Evolutionary conservation across 805 yeast species (phyloP).

Genomic region (Yamadazyma scolyti): DNA sequence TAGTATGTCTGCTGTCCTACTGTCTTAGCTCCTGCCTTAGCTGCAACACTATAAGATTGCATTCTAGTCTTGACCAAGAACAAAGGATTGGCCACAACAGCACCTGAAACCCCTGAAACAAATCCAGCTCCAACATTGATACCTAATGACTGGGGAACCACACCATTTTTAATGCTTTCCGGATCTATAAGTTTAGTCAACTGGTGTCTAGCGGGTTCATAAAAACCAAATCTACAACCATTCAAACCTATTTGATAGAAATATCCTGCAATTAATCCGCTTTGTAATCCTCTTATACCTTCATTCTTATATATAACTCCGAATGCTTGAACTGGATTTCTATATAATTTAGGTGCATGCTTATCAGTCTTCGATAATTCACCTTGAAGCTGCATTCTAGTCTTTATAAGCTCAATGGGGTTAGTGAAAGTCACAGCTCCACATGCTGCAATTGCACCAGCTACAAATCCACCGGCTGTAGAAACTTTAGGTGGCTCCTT

Average conservation of each 20-base stretch:
- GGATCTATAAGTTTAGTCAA: slow-evolving; percentile 57
- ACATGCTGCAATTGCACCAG: slow-evolving; percentile 95
- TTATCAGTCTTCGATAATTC: slow-evolving; percentile 60
- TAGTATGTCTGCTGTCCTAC: slow-evolving; percentile 95
- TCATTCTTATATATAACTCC: slow-evolving; percentile 69
- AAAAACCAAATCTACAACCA: slow-evolving; percentile 91
- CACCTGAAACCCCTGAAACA: slow-evolving; percentile 84
- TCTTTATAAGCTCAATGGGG: slow-evolving; percentile 92
- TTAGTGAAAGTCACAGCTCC: slow-evolving; percentile 97
- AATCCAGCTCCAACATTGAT: slow-evolving; percentile 82
- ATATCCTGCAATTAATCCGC: slow-evolving; percentile 87
- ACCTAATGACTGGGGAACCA: slow-evolving; percentile 33
- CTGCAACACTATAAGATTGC: slow-evolving; percentile 77
- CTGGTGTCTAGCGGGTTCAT: slow-evolving; percentile 76
- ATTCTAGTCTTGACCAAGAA: slow-evolving; percentile 91
- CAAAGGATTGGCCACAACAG: slow-evolving; percentile 85
- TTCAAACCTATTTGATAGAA: slow-evolving; percentile 86
- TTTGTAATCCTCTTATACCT: slow-evolving; percentile 84
- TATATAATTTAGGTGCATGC: slow-evolving; percentile 54
- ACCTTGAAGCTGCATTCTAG: slow-evolving; percentile 96
- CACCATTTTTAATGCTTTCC: slow-evolving; percentile 33
- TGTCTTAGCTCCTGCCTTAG: slow-evolving; percentile 9
- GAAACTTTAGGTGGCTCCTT: slow-evolving; percentile 39
- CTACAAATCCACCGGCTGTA: slow-evolving; percentile 75
- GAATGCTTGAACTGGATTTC: slow-evolving; percentile 83